Evolutionary conservation across 192 early-diverging fungal species (phyloP), one percentile per base, ranked within the genome.

Genomic region (Geosiphon pyriformis): DNA sequence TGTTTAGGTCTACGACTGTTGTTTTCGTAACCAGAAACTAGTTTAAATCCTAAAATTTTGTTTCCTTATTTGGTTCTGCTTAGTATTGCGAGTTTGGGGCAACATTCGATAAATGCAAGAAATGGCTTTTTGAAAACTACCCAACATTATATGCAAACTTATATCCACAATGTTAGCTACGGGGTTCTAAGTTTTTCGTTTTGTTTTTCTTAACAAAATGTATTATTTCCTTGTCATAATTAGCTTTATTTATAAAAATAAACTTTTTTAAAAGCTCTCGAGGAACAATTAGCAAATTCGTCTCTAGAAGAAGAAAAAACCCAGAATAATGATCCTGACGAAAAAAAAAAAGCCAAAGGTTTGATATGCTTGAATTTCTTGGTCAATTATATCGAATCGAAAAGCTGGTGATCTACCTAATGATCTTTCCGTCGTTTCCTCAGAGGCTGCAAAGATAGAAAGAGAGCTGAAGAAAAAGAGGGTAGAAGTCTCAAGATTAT

Each of bases 1-100:
- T 56, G 29, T 51, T 20, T 48, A 27, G 25, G 6, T 29, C 32
- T 22, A 6, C 3, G 32, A 46, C 25, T 15, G 35, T 35, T 20
- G 12, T 48, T 26, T 32, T 46, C 23, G 25, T 29, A 7, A 11
- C 22, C 18, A 33, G 26, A 20, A 3, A 27, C 27, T 46, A 52
- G 22, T 68, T 62, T 18, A 11, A 4, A 18, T 23, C 48, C 18
- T 48, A 15, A 35, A 27, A 35, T 35, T 61, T 37, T 27, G 4
- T 42, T 48, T 55, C 25, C 54, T 51, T 17, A 47, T 26, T 6
- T 35, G 26, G 6, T 26, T 6, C 4, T 17, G 47, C 11, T 4
- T 70, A 92, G 90, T 98, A 92, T 78, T 98, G 95, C 80, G 92
- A 92, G 80, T 94, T 90, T 61, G 83, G 88, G n/a, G 85, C 88